Base-by-base conservation (phyloP, 768 basidiomycete genomes). In the Obba rivulosa region DNA sequence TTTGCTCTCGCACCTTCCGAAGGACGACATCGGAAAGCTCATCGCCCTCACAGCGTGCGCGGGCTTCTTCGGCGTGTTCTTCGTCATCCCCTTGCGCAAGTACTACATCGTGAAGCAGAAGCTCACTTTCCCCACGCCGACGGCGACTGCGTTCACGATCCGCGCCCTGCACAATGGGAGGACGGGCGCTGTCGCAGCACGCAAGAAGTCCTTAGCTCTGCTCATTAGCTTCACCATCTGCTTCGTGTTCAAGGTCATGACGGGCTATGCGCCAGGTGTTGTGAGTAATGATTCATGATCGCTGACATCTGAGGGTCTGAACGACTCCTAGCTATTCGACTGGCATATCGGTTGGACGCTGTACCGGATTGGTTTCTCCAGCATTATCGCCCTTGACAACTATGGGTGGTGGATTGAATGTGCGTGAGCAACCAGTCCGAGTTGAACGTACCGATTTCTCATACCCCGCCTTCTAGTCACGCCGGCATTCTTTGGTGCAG, bases 281-380 rank as follows among this genome's bases (percentile, higher is more conserved):
- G 69, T 79, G 55, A 37, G 72, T 68, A 34, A 28, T 23, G 18
- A 25, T 18, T 43, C 20, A 28, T 43, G 23, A 38, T 31, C 18
- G 46, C 24, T 17, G 0, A 25, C 16, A 22, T 25, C n/a, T 9
- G n/a, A n/a, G n/a, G n/a, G n/a, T n/a, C n/a, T n/a, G n/a, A n/a
- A n/a, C n/a, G n/a, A n/a, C n/a, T n/a, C n/a, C 13, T 47, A 76
- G 75, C 59, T 76, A 16, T 80, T 72, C 56, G 81, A 83, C 57
- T 83, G 79, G 80, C 81, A 83, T 54, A 71, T 80, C 44, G 80
- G 79, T 48, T 82, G 79, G 76, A 76, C 76, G 14, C 66, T 81
- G 18, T 80, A 72, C 61, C 69, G 77, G 37, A 55, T 81, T 21
- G 81, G 79, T n/a, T 81, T 78, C 68, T 76, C 73, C 9, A 71